Evolutionary conservation across 805 yeast genomes (phyloP), one percentile per base, ranked within the genome.

Genomic region (Saccharomycopsis sp.): DNA sequence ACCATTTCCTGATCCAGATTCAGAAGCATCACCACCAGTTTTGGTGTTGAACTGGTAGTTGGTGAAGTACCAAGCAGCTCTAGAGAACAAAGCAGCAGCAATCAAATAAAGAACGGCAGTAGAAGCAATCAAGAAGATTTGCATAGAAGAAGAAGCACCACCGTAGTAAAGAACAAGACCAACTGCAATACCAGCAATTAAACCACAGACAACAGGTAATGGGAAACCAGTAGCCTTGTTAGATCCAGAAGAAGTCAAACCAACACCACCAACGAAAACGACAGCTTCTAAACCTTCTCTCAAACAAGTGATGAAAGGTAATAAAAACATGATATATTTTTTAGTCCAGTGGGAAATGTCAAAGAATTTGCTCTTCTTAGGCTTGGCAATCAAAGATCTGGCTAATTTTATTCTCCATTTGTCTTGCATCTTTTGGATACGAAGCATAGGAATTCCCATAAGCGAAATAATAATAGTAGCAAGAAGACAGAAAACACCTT

Each of bases 201-300:
- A 76, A 66, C 98, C 99, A 66, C 85, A 75, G 62, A 93, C 76
- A 54, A 93, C 97, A n/a, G 98, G 96, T 64, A 93, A 75, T 60
- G 98, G 98, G 81, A 89, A 92, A 5, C 97, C 82, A 22, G 82
- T 72, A 23, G 89, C 89, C 25, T 17, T 38, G 47, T 58, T 55
- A n/a, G 71, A 70, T 64, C 69, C 77, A 52, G 75, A 74, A 2
- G 82, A 69, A 56, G 82, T 74, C 63, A 90, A 78, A 71, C 96
- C 96, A 53, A 94, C 97, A 75, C 97, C 97, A 56, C 97, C 97
- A 58, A 92, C 94, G 68, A 92, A 92, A 52, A 92, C 96, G 60
- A 92, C 92, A 50, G 97, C 97, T 79, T 92, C 97, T 65, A 92
- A 79, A 73, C 99, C 99, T 80, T 93, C 99, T 82, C 99, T 86